Conservation (phyloP, 805 yeast genomes). For the Pichia scutulata region DNA sequence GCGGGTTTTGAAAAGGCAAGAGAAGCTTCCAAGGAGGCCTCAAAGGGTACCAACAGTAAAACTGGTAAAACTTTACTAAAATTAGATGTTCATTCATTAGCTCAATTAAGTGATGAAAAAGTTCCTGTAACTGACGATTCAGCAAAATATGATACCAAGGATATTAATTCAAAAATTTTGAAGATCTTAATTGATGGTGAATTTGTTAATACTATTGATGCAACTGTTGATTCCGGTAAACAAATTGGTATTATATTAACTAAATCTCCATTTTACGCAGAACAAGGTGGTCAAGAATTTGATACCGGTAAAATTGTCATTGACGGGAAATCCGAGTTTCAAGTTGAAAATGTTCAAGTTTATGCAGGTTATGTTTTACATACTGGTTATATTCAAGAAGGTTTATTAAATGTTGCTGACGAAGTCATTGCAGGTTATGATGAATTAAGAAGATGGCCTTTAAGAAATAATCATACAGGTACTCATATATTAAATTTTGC, state of each 20-base stretch:
- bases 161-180: conserved; percentile 59
- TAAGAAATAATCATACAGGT: conserved; percentile 97
- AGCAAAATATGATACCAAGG: conserved; percentile 65
- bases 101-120: conserved; percentile 53
- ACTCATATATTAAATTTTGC: conserved; percentile 92
- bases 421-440: conserved; percentile 80
- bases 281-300: conserved; percentile 98
- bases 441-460: conserved; percentile 91
- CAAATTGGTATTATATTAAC: conserved; percentile 80
- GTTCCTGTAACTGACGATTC: conserved; percentile 81
- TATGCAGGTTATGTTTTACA: conserved; percentile 95
- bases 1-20: conserved; percentile 87
- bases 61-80: conserved; percentile 56
- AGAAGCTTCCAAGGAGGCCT: conserved; percentile 85
- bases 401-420: conserved; percentile 60
- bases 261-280: conserved; percentile 93
- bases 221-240: conserved; percentile 28
- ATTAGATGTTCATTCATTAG: conserved; percentile 86
- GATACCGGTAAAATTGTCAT: conserved; percentile 91
- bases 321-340: conserved; percentile 82
- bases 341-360: conserved; percentile 83
- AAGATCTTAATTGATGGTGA: conserved; percentile 69
- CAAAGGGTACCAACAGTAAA: conserved; percentile 71
- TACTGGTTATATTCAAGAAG: conserved; percentile 81
- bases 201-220: conserved; percentile 42